Percentiles rank a stretch among this genome's conserved stretches.
phyloP scores from a whole-genome alignment of 2,329 filamentous ascomycete species.

The Pleurostoma richardsiae region DNA sequence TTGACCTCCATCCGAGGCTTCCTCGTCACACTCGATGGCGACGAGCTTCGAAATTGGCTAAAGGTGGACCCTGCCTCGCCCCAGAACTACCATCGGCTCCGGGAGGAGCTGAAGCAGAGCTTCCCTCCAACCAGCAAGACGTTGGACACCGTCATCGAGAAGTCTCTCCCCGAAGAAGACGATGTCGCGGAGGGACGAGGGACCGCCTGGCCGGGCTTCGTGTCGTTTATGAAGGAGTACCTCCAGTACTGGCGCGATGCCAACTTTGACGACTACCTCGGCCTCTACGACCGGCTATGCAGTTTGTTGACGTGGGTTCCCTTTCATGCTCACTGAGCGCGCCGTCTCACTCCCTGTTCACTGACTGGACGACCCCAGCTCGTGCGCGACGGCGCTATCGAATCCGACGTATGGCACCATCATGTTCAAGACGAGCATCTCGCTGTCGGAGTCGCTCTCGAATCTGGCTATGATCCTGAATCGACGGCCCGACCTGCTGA shows the following conservation, averaged over 20 bases:
- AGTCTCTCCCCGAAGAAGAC: conserved; percentile 59
- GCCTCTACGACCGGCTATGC: conserved; percentile 70
- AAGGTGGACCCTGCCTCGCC: conserved; percentile 69
- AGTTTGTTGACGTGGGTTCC: conserved; percentile 65
- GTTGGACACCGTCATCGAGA: conserved; percentile 59
- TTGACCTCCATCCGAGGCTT: conserved; percentile 58
- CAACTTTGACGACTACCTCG: conserved; percentile 67
- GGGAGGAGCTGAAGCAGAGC: conserved; percentile 56
- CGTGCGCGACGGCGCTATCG: conserved; percentile 76
- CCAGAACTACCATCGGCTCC: conserved; percentile 62
- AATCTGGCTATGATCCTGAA: conserved; percentile 81
- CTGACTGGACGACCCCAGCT: conserved; percentile 38
- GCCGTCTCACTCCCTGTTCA: too few species aligned
- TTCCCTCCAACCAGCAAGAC: conserved; percentile 46
- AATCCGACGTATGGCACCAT: conserved; percentile 76
- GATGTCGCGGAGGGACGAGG: conserved; percentile 59
- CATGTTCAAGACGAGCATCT: conserved; percentile 78
- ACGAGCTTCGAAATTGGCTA: conserved; percentile 63
- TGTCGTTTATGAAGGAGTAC: conserved; percentile 76
- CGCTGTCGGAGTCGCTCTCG: conserved; percentile 73
- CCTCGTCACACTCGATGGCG: conserved; percentile 59
- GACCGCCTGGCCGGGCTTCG: conserved; percentile 70
- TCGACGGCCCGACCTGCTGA: conserved; percentile 71
- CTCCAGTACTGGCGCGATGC: conserved; percentile 77
- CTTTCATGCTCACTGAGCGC: neutral